Conservation (phyloP, 306 rosid genomes). For the Quercus dentata region DNA sequence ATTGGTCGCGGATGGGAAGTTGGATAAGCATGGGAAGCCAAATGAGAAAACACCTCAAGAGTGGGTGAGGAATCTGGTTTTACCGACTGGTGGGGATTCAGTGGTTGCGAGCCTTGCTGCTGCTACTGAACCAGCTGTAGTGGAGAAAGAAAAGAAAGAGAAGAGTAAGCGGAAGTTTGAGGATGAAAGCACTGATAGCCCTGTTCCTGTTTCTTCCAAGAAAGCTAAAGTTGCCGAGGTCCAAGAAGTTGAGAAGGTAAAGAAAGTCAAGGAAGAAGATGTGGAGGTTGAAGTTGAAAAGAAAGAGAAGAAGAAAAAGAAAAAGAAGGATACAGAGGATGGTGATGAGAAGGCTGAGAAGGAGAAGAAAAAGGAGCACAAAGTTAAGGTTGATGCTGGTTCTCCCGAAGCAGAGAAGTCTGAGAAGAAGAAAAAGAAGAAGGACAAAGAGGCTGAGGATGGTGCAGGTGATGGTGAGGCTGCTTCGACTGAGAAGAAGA, state of each 20-base stretch:
- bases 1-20: conserved; percentile 56
- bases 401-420: conserved; percentile 49
- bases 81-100: conserved; percentile 60
- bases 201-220: conserved; percentile 40
- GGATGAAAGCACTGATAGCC: conserved; percentile 36
- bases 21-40: conserved; percentile 79
- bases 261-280: conserved; percentile 18
- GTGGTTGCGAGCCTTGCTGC: conserved; percentile 57
- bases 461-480: conserved; percentile 27
- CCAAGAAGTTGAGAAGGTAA: conserved; percentile 19
- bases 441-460: conserved; percentile 49
- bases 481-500: conserved; percentile 56
- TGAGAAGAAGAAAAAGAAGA: conserved; percentile 72
- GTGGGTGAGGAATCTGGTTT: conserved; percentile 64
- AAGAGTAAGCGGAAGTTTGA: conserved; percentile 33
- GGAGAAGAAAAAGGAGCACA: conserved; percentile 32
- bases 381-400: conserved; percentile 37
- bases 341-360: conserved; percentile 39
- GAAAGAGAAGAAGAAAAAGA: conserved; percentile 61
- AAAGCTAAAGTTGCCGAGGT: conserved; percentile 42
- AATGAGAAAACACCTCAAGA: conserved; percentile 63
- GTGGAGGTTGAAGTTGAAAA: conserved; percentile 37
- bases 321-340: conserved; percentile 50
- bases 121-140: conserved; percentile 31
- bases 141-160: conserved; percentile 19